Conservation (phyloP, 495 filamentous ascomycete genomes). For the Daldinia decipiens region DNA sequence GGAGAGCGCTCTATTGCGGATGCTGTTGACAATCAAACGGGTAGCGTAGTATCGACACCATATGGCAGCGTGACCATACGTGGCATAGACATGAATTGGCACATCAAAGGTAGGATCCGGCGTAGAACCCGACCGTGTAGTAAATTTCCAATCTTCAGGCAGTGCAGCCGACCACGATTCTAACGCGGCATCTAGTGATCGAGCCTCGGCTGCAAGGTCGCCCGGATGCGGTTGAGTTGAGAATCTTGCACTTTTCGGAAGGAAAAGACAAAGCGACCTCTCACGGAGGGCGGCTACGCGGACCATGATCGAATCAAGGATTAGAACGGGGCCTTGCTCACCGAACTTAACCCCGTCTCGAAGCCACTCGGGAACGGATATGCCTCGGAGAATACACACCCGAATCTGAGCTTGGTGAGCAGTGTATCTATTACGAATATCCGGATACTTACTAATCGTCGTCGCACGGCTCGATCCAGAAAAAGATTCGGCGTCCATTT, state of each 20-base stretch:
- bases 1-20: slow-evolving; percentile 32
- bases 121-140: not conserved
- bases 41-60: slow-evolving; percentile 47
- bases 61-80: slow-evolving; percentile 43
- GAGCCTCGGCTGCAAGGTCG: slow-evolving; percentile 35
- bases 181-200: slow-evolving; percentile 27
- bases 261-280: slow-evolving; percentile 21
- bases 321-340: slow-evolving; percentile 29
- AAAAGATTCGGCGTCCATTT: slow-evolving; percentile 34
- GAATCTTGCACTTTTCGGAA: slow-evolving; percentile 26
- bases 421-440: not conserved
- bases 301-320: slow-evolving; percentile 40
- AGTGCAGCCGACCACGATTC: slow-evolving; percentile 32
- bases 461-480: slow-evolving; percentile 45
- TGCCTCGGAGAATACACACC: slow-evolving; percentile 25
- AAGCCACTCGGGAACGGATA: slow-evolving; percentile 38
- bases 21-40: slow-evolving; percentile 44
- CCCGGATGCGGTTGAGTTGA: slow-evolving; percentile 8
- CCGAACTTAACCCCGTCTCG: slow-evolving; percentile 35
- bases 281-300: slow-evolving; percentile 38
- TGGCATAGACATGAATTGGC: slow-evolving; percentile 29
- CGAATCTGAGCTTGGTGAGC: slow-evolving; percentile 20
- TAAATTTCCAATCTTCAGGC: slow-evolving; percentile 20
- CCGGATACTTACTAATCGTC: slow-evolving; percentile 34
- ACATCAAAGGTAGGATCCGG: slow-evolving; percentile 16